Evolutionary conservation across 345 rosid species (phyloP), one percentile per base, ranked within the genome.

Genomic region (Gossypium bickii): DNA sequence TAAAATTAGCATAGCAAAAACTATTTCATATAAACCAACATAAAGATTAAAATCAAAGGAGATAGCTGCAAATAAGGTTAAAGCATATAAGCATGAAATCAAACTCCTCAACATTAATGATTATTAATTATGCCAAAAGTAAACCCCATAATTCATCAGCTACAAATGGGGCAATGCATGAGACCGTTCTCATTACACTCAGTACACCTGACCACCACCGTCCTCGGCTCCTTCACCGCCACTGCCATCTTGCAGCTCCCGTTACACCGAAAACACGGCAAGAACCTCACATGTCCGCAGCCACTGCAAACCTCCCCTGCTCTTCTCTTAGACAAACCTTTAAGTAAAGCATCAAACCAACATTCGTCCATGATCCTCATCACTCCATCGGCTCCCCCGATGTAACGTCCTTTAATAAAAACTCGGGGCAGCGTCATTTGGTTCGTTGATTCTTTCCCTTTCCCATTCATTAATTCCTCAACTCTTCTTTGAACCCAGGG

Each of bases 111-210:
- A 34, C 38, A 34, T 34, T 34, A 34, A 34, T 34, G 38, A 34
- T 34, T 34, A 4, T 34, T 34, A 34, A 34, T 4, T 34, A 34
- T 34, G 38, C 38, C 38, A 34, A 34, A 34, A 34, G 38, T 34
- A 34, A 34, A 34, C 38, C 38, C 38, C 38, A 34, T 34, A 4
- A 34, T 34, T 34, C 2, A 4, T 4, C 6, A 34, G 38, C 86
- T 81, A 72, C 98, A 94, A 59, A 91, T 81, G 12, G 90, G 91
- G 77, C 98, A 94, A 69, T 87, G 88, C 72, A 89, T 89, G 81
- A 92, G 84, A 64, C 98, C 98, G 44, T 92, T 92, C 81, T 92
- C 98, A n/a, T 94, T 94, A 67, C 98, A 92, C 15, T 88, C 90
- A 7, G 71, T 73, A 73, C 98, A 92, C 44, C 90, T 84, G 4